These are phyloP conservation scores for Zelopaecilomyces penicillatus DNA, from an alignment of 2,329 filamentous ascomycete genomes.

Conservation along the genomic window DNA sequence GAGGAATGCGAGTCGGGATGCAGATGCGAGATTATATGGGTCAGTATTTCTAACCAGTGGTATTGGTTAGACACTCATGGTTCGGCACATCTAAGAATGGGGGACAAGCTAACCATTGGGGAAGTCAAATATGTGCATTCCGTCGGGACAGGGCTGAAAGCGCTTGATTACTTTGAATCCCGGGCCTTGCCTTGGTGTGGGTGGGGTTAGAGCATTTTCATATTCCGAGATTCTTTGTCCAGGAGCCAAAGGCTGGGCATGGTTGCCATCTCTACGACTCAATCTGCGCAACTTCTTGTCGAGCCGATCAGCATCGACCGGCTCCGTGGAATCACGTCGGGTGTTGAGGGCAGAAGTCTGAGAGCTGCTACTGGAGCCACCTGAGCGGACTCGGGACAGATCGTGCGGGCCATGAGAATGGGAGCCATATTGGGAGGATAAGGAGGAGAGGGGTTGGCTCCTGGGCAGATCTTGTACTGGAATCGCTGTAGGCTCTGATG, in stretches of 20 bases:
- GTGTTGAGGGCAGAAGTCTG: constrained; percentile 24
- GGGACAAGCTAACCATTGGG: constrained; percentile 67
- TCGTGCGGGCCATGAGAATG: constrained; percentile 34
- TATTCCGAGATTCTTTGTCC: constrained; percentile 52
- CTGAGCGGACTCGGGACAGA: constrained; percentile 23
- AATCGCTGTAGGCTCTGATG: constrained; percentile 46
- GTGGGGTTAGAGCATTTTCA: constrained; percentile 48
- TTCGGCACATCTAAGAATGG: not conserved
- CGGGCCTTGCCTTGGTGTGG: constrained; percentile 37
- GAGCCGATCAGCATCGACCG: constrained; percentile 35
- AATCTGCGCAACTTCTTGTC: constrained; percentile 45
- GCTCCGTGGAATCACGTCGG: constrained; percentile 19
- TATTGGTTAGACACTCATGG: constrained; percentile 10
- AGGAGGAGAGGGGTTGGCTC: constrained; percentile 23
- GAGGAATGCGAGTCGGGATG: constrained; percentile 75
- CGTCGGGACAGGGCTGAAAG: constrained; percentile 27
- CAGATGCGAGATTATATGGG: constrained; percentile 83
- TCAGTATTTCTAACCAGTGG: constrained; percentile 65
- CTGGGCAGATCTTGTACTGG: constrained; percentile 33
- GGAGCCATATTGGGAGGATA: constrained; percentile 50
- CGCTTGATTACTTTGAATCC: constrained; percentile 50
- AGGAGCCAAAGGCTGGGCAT: constrained; percentile 24
- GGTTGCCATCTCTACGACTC: constrained; percentile 30
- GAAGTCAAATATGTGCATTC: constrained; percentile 47
- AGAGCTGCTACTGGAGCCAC: constrained; percentile 28